A percentile compares a stretch with the other conserved stretches of the same genome.
phyloP scores from a whole-genome alignment of 2,329 filamentous ascomycete species.

The Clarireedia monteithiana region DNA sequence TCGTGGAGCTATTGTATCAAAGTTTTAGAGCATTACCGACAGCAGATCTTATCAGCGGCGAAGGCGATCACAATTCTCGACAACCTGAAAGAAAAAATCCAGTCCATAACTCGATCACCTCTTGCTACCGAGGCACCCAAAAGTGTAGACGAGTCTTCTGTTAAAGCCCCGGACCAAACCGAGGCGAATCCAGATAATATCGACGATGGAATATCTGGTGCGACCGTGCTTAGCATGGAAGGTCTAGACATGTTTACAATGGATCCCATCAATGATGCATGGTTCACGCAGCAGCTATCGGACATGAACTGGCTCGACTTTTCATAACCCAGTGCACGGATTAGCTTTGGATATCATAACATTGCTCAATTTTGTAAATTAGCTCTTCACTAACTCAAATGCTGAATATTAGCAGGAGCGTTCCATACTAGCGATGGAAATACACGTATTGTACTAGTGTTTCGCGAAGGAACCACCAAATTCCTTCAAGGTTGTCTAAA shows the following conservation, averaged over 20 bases:
- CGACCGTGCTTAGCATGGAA: neutral
- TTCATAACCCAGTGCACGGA: neutral
- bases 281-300: conserved; percentile 5
- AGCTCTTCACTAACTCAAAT: too few species aligned
- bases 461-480: too few species aligned
- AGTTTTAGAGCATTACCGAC: conserved; percentile 1
- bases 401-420: too few species aligned
- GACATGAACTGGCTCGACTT: conserved; percentile 6
- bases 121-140: too few species aligned
- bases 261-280: conserved; percentile 5
- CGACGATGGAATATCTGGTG: neutral
- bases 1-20: conserved; percentile 5
- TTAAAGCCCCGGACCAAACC: neutral
- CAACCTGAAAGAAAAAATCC: conserved; percentile 2
- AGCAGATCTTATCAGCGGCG: conserved; percentile 1
- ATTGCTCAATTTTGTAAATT: too few species aligned
- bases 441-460: too few species aligned
- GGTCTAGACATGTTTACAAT: conserved; percentile 1
- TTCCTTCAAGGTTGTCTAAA: too few species aligned
- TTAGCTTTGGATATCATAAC: too few species aligned
- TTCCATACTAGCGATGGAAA: too few species aligned
- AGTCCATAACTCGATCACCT: neutral
- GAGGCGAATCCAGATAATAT: neutral
- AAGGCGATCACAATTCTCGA: neutral
- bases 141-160: too few species aligned